Base-by-base conservation (phyloP, 805 yeast species). In the Nakazawaea ambrosiae region DNA sequence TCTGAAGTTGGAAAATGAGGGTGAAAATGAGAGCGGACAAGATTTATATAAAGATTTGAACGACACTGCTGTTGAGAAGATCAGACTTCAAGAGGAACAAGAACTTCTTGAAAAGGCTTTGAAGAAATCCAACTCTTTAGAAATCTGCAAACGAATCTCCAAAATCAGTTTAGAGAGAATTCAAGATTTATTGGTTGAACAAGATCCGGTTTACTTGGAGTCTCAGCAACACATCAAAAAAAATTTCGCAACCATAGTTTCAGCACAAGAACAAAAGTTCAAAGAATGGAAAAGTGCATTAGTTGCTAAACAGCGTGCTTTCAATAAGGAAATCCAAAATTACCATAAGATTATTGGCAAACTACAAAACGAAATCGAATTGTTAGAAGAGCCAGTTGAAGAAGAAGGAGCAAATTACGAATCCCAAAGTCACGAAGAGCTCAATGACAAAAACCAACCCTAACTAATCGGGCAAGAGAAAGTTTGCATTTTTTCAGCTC, bases 231-330 rank as follows among this genome's bases (percentile, higher is more conserved):
- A 58, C 28, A 53, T 70, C 45, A 71, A 68, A 48, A 60, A 55
- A 40, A 62, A 58, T 39, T 70, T 68, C 37, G 59, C 66, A 17
- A 68, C 61, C 15, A 51, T 65, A 18, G 68, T 75, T 29, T 51
- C 57, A 11, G 39, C 49, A 3, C 81, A 81, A 50, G 85, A 79
- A 43, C 58, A 52, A 33, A 68, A 72, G 44, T 79, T 80, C 45
- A 72, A 70, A 49, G 75, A 70, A 23, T 78, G 86, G 85, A 77
- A 77, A 49, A 57, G 55, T 39, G 72, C 72, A 0, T 58, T 82
- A 33, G 63, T 70, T 34, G 64, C 62, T 15, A 72, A 72, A 49
- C 88, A 81, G 54, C 61, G 59, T n/a, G 54, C 55, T 37, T 69
- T 75, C 45, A 80, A 80, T 46, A 54, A 61, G 31, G 81, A 73